A percentile compares a stretch with the other conserved stretches of the same genome.
phyloP scores from a whole-genome alignment of 139 green algal genomes.

The Gonium pectorale region DNA sequence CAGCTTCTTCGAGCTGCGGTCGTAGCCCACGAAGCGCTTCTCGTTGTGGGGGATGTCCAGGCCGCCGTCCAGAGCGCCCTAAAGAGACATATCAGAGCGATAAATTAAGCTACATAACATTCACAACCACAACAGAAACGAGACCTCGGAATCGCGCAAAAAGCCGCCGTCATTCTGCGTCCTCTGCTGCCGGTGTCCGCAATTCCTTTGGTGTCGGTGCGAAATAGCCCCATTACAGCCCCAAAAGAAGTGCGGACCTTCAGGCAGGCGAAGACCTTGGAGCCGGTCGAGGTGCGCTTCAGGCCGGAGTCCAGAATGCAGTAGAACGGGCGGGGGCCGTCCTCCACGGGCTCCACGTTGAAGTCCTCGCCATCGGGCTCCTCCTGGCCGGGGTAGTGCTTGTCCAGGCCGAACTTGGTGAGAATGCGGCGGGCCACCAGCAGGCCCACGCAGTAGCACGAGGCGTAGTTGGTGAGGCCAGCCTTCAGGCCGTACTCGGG shows the following conservation, averaged over 20 bases:
- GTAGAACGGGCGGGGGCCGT: slow-evolving; percentile 94
- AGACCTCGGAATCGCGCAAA: no score
- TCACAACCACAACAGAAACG: no score
- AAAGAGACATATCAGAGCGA: background rate
- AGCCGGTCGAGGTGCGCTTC: slow-evolving; percentile 95
- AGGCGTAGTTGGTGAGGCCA: slow-evolving; percentile 98
- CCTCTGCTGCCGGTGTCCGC: no score
- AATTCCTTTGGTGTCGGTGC: no score
- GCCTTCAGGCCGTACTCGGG: slow-evolving; percentile 92
- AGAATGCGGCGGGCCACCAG: slow-evolving; percentile 94
- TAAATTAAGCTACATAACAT: background rate
- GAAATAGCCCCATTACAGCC: background rate
- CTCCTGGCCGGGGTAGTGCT: slow-evolving; percentile 87
- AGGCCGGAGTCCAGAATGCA: slow-evolving; percentile 97
- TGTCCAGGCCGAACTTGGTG: slow-evolving; percentile 93
- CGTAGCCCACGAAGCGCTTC: slow-evolving; percentile 98
- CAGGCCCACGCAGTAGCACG: slow-evolving; percentile 95
- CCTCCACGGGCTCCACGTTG: slow-evolving; percentile 94
- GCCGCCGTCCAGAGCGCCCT: slow-evolving; percentile 96
- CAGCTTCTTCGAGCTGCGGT: slow-evolving; percentile 88
- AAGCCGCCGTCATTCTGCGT: no score
- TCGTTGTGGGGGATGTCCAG: slow-evolving; percentile 99
- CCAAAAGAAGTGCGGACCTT: slow-evolving; percentile 73
- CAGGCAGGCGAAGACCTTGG: slow-evolving; percentile 90
- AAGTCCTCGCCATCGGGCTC: slow-evolving; percentile 94